Conservation (phyloP, 176 grass and related monocot genomes). For the Eragrostis nindensis region DNA sequence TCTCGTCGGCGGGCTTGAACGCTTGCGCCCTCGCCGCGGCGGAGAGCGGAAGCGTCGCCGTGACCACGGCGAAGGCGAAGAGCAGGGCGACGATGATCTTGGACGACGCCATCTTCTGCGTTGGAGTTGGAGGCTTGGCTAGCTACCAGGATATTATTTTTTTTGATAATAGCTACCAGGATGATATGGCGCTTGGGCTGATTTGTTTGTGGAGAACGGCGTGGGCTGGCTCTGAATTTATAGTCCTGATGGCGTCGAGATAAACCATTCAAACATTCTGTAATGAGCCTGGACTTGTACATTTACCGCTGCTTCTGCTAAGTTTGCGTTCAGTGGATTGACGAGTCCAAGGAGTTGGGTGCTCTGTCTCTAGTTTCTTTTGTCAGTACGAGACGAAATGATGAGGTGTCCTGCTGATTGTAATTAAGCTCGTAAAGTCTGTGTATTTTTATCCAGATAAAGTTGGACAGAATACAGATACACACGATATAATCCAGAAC, state of each 20-base stretch:
- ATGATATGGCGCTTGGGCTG: conserved; percentile 17
- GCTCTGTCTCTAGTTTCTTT: neutral
- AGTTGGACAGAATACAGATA: too few relatives aligned
- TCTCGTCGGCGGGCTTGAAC: neutral
- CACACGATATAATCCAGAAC: too few relatives aligned
- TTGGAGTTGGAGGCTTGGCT: neutral
- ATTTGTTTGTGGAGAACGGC: neutral
- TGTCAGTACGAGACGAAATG: neutral
- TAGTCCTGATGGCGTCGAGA: neutral
- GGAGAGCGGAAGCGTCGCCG: neutral
- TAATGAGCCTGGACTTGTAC: neutral
- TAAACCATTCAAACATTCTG: neutral
- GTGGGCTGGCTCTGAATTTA: conserved; percentile 24
- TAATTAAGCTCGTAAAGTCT: too few relatives aligned
- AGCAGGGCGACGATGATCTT: neutral
- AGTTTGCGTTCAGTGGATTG: neutral
- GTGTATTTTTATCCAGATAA: too few relatives aligned
- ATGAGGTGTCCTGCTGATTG: neutral
- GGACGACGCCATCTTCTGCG: neutral
- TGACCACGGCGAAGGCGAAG: conserved; percentile 17
- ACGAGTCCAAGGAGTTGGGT: neutral
- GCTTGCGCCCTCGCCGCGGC: neutral
- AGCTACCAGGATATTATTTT: too few relatives aligned
- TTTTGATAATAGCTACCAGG: too few relatives aligned
- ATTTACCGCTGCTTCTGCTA: neutral